A percentile compares a stretch with the other conserved stretches of the same genome.
Conservation (phyloP, 495 filamentous ascomycete species). For the Neurospora africana region DNA sequence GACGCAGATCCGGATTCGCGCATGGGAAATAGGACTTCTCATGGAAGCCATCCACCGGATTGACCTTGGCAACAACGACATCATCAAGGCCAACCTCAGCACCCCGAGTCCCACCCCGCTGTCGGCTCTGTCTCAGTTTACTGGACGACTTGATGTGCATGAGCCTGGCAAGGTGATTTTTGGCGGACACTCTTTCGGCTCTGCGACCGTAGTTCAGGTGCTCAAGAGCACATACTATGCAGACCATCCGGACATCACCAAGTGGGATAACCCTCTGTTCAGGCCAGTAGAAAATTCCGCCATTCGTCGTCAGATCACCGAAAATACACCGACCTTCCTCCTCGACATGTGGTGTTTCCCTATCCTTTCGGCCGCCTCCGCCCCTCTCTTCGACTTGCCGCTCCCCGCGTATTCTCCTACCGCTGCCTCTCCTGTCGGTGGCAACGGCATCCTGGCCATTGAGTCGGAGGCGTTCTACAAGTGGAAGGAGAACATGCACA, state of each 20-base stretch:
- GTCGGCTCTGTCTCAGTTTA: slow-evolving; percentile 40
- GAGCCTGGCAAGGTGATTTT: slow-evolving; percentile 61
- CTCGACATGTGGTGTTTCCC: slow-evolving; percentile 70
- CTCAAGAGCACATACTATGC: slow-evolving; percentile 61
- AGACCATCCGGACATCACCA: slow-evolving; percentile 20
- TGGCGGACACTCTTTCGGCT: slow-evolving; percentile 68
- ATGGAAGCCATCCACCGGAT: slow-evolving; percentile 52
- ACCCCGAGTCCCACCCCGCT: slow-evolving; percentile 22
- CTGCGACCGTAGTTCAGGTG: slow-evolving; percentile 58
- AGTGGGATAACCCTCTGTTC: slow-evolving; percentile 33
- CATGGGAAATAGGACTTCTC: slow-evolving; percentile 59
- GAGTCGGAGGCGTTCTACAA: slow-evolving; percentile 61
- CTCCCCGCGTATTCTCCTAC: slow-evolving; percentile 50
- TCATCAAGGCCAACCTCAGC: slow-evolving; percentile 34
- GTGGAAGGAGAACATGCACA: slow-evolving; percentile 54
- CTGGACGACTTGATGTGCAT: slow-evolving; percentile 47
- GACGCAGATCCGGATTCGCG: slow-evolving; percentile 55
- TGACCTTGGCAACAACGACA: slow-evolving; percentile 35
- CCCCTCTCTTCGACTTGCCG: slow-evolving; percentile 49
- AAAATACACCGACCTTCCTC: slow-evolving; percentile 46
- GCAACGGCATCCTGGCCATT: slow-evolving; percentile 46
- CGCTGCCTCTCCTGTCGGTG: slow-evolving; percentile 27
- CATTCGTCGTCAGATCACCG: slow-evolving; percentile 51
- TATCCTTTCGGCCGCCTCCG: slow-evolving; percentile 42
- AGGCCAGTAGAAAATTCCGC: slow-evolving; percentile 35